Conservation (phyloP, 768 basidiomycete genomes). For the Udeniomyces megalosporus region DNA sequence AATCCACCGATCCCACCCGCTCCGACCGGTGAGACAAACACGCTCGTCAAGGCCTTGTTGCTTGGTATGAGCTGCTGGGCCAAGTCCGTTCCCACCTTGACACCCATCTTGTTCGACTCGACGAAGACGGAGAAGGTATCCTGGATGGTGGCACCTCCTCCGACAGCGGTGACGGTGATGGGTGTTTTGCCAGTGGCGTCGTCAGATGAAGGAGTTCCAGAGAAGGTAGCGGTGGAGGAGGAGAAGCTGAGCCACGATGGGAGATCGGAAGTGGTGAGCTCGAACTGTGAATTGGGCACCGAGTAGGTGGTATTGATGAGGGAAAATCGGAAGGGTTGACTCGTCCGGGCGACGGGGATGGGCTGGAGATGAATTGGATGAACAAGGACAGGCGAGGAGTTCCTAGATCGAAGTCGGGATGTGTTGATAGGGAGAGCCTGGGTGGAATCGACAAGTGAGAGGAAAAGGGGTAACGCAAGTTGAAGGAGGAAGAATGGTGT, state of each 20-base stretch:
- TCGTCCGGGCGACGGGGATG: not conserved
- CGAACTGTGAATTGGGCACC: not conserved
- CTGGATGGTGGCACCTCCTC: not conserved
- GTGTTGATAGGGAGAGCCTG: not conserved
- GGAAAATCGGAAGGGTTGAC: not conserved
- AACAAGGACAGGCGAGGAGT: not conserved
- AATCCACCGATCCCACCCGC: not conserved
- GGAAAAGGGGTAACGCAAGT: not conserved
- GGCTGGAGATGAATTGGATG: not conserved
- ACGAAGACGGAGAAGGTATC: not conserved
- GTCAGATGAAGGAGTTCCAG: not conserved
- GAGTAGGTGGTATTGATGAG: not conserved
- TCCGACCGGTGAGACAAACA: conserved; percentile 1
- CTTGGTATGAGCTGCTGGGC: not conserved
- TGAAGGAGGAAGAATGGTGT: not conserved
- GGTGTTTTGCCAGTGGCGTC: not conserved
- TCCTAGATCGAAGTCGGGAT: not conserved
- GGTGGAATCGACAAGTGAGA: not conserved
- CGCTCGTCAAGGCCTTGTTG: conserved; percentile 7
- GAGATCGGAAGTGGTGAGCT: not conserved
- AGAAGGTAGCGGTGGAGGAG: not conserved
- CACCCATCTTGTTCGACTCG: not conserved
- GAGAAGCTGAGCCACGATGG: not conserved
- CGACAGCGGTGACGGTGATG: not conserved
- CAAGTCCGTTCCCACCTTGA: not conserved